Conservation (phyloP, 2,329 filamentous ascomycete species). For the Dothiorella sarmentorum region DNA sequence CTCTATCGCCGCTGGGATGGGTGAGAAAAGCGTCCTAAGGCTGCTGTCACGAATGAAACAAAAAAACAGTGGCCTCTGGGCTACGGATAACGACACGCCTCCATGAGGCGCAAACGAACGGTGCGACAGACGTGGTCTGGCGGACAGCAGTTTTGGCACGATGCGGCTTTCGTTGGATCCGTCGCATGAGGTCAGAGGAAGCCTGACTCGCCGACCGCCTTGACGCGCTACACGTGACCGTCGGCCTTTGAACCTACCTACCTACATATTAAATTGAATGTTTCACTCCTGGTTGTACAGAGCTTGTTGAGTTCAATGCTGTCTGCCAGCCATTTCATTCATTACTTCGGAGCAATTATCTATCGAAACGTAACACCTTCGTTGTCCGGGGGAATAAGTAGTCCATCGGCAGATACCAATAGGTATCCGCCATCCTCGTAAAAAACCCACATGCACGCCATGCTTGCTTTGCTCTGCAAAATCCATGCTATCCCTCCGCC, state of each 20-base stretch:
- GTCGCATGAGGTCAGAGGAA: slow-evolving; percentile 12
- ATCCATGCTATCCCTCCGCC: slow-evolving; percentile 3
- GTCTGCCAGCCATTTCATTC: not conserved
- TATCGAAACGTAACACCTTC: slow-evolving; percentile 13
- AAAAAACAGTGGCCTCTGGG: not conserved
- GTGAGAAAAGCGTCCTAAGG: not conserved
- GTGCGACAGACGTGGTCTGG: slow-evolving; percentile 10
- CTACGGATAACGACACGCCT: not conserved
- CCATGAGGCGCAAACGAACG: slow-evolving; percentile 12
- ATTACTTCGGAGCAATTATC: slow-evolving; percentile 15
- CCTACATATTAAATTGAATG: too few species aligned
- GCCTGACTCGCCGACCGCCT: not conserved
- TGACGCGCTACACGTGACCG: slow-evolving; percentile 3
- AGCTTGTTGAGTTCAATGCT: not conserved
- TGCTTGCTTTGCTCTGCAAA: slow-evolving; percentile 15
- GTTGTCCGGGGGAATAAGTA: slow-evolving; percentile 16
- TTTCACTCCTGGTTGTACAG: not conserved
- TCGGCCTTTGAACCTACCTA: too few species aligned
- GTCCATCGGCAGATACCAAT: slow-evolving; percentile 10
- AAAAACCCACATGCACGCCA: slow-evolving; percentile 17
- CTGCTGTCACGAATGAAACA: not conserved
- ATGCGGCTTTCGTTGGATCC: not conserved
- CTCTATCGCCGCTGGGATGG: not conserved
- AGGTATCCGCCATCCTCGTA: slow-evolving; percentile 14
- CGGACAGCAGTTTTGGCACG: not conserved